Percentiles rank a stretch among this genome's conserved stretches.
Evolutionary conservation across 352 stramenopile genomes (phyloP).

Genomic region (Globisporangium sylvaticum): DNA sequence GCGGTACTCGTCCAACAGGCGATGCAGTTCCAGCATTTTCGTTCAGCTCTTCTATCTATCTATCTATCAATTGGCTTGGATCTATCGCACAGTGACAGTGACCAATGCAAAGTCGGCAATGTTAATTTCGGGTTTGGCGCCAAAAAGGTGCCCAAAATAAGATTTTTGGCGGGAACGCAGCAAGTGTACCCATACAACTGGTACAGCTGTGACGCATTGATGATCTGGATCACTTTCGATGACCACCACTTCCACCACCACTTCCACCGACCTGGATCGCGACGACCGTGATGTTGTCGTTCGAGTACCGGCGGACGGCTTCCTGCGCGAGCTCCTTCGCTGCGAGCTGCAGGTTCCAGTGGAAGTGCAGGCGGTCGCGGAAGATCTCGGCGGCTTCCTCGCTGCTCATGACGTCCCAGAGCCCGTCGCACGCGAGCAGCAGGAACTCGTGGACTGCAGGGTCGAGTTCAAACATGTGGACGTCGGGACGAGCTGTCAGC

Average conservation of each 20-base stretch:
- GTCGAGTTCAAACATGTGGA: constrained; percentile 38
- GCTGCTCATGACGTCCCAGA: constrained; percentile 81
- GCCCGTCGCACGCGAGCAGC: constrained; percentile 74
- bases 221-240: not conserved
- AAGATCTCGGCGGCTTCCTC: constrained; percentile 59
- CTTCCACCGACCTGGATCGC: constrained; percentile 22
- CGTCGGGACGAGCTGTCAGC: constrained; percentile 51
- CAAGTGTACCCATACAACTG: not conserved
- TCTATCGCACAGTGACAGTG: not conserved
- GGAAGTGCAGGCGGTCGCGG: constrained; percentile 38
- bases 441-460: constrained; percentile 49
- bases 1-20: constrained; percentile 9
- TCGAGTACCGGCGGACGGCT: constrained; percentile 64
- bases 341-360: constrained; percentile 53
- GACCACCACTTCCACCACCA: not conserved
- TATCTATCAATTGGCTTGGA: not conserved
- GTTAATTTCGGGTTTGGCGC: constrained; percentile 5
- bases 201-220: not conserved
- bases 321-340: constrained; percentile 72
- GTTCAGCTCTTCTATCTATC: not conserved
- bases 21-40: constrained; percentile 17
- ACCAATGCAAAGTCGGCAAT: not conserved
- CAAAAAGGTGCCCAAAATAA: not conserved
- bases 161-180: not conserved
- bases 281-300: constrained; percentile 82